Evolutionary conservation across 495 filamentous ascomycete species (phyloP), one percentile per base, ranked within the genome.

Genomic region (Penicillium soppii): DNA sequence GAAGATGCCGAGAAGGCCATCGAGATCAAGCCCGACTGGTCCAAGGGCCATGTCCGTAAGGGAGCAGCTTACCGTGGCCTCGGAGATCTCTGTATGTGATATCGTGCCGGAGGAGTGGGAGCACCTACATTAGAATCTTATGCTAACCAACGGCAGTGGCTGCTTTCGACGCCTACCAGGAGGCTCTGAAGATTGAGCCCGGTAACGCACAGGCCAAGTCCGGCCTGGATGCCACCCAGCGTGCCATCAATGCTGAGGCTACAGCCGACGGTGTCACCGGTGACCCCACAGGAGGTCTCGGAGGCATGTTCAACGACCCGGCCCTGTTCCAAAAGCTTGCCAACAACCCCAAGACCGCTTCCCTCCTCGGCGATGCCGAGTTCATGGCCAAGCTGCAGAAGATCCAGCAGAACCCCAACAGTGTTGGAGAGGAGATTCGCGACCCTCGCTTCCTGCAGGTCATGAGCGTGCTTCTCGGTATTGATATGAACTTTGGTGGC

Each of bases 1-100:
- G 78, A 87, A 46, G 94, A 98, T 81, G 94, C 95, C 43, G 85
- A 86, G 61, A 96, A 96, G 79, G 90, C 90, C 0, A 92, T 85
- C 43, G 82, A 94, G 76, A 74, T 97, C 67, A 97, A 97, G 78
- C 88, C 94, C 12, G 92, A 97, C 76, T 98, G 95, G 95, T 87
- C 91, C 27, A 96, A 97, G 72, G 95, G 94, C 60, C 94, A 90
- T 82, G 82, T 85, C 37, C 84, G 94, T 40, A 97, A 96, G 74
- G 94, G 91, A 30, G 87, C 92, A 38, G 94, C 94, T 43, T 76
- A 89, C 22, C 94, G 94, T 69, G 94, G 94, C 9, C 72, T 83
- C 41, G 88, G 90, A 32, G 91, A 97, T 65, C 82, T 97, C 16
- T 59, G 84, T 88, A 77, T 54, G 79, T 71, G 12, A 33, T 27